A percentile compares a stretch with the other conserved stretches of the same genome.
Evolutionary conservation across 768 basidiomycete species (phyloP).

Genomic region (Leucosporidium creatinivorum): DNA sequence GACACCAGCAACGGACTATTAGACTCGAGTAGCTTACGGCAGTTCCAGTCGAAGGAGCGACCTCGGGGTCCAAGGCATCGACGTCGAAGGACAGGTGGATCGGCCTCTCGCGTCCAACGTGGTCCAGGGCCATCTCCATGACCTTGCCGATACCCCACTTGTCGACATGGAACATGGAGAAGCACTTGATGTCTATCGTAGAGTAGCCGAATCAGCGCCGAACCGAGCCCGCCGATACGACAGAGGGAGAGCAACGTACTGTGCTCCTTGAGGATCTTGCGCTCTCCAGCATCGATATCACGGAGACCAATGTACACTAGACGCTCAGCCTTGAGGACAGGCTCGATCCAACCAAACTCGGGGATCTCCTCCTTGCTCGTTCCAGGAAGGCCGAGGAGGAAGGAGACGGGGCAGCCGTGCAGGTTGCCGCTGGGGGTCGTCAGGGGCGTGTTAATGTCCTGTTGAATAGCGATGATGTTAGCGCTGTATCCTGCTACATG

Average conservation of each 20-base stretch:
- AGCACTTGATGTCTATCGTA: conserved; percentile 64
- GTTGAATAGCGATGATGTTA: background rate
- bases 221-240: background rate
- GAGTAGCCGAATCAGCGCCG: background rate
- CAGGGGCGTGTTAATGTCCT: conserved; percentile 82
- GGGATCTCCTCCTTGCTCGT: conserved; percentile 42
- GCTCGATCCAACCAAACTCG: conserved; percentile 46
- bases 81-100: conserved; percentile 97
- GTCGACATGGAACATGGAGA: conserved; percentile 78
- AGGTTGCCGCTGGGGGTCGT: conserved; percentile 80
- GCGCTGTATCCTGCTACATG: background rate
- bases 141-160: conserved; percentile 57
- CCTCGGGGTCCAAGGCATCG: conserved; percentile 61
- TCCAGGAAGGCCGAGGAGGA: conserved; percentile 60
- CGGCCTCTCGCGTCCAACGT: conserved; percentile 71
- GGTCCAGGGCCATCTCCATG: conserved; percentile 90
- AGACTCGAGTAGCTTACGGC: conserved; percentile 51
- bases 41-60: conserved; percentile 92
- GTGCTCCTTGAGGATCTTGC: conserved; percentile 71
- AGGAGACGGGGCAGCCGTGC: conserved; percentile 96
- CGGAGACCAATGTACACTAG: conserved; percentile 96
- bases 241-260: conserved; percentile 18
- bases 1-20: background rate
- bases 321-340: conserved; percentile 59
- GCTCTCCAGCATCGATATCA: conserved; percentile 83